Conservation (phyloP, 208 protist species). For the Wallacemonas sp. region DNA sequence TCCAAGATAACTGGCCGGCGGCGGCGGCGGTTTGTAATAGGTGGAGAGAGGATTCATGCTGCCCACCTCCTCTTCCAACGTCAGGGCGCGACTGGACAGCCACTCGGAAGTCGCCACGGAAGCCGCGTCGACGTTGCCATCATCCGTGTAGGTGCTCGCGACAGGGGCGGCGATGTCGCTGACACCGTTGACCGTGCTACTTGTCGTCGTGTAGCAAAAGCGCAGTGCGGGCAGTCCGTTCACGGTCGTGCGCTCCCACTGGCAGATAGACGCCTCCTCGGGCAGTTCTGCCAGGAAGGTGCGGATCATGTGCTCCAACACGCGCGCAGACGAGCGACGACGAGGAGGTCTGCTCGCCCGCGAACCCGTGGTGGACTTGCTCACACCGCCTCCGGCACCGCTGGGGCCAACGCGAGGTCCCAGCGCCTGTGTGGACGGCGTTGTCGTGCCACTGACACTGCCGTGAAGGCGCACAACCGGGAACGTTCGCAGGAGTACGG, state of each 20-base stretch:
- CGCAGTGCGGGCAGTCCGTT: constrained; percentile 50
- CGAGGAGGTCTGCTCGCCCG: constrained; percentile 10
- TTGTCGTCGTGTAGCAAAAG: constrained; percentile 45
- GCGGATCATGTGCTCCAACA: constrained; percentile 57
- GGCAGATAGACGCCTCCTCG: constrained; percentile 39
- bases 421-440: neutral
- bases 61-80: constrained; percentile 65
- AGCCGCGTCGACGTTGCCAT: constrained; percentile 16
- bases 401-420: neutral
- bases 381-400: neutral
- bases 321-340: constrained; percentile 20
- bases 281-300: constrained; percentile 53
- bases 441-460: constrained; percentile 6
- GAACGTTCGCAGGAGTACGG: constrained; percentile 26
- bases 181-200: constrained; percentile 1
- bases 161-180: constrained; percentile 7
- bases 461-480: constrained; percentile 20
- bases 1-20: constrained; percentile 22
- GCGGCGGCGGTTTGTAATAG: constrained; percentile 42
- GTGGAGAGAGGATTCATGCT: constrained; percentile 69
- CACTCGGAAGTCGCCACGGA: constrained; percentile 43
- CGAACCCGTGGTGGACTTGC: constrained; percentile 1
- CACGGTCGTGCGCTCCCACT: constrained; percentile 46
- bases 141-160: constrained; percentile 19
- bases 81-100: constrained; percentile 23